These are phyloP conservation scores for Penicillium sp. DNA, from an alignment of 2,329 filamentous ascomycete species.

Conservation along the genomic window DNA sequence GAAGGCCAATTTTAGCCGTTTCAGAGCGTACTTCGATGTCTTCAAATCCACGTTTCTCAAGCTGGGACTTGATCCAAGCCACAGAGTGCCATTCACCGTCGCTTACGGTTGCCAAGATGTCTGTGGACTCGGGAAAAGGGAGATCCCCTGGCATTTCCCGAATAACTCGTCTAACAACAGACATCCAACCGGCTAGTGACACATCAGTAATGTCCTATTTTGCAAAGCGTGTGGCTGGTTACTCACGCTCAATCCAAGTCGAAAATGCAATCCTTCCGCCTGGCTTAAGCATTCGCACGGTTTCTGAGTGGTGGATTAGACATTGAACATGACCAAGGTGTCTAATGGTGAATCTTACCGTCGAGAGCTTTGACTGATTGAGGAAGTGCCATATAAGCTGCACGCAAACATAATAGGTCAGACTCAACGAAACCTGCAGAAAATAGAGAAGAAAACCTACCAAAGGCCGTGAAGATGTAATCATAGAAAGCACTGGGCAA, in stretches of 20 bases:
- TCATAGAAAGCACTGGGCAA: constrained; percentile 45
- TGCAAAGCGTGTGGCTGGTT: not conserved
- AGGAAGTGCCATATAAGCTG: constrained; percentile 49
- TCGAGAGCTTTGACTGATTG: constrained; percentile 41
- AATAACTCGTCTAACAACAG: constrained; percentile 27
- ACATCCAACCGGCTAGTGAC: constrained; percentile 29
- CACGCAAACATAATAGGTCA: not conserved
- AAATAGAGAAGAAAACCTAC: constrained; percentile 19
- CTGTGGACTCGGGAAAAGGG: constrained; percentile 23
- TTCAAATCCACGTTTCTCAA: constrained; percentile 25
- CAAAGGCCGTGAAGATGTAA: constrained; percentile 52
- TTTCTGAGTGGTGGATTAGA: constrained; percentile 23
- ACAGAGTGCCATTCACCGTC: constrained; percentile 28
- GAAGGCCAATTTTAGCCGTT: constrained; percentile 13
- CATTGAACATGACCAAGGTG: not conserved
- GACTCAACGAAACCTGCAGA: not conserved
- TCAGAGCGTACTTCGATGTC: constrained; percentile 25
- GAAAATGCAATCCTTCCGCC: constrained; percentile 38
- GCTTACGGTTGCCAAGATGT: constrained; percentile 19
- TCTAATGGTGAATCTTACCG: constrained; percentile 26
- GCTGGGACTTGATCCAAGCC: constrained; percentile 21
- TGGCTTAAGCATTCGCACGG: constrained; percentile 35
- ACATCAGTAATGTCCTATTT: not conserved
- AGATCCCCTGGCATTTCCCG: constrained; percentile 28
- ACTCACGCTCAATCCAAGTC: constrained; percentile 38